Percentiles rank a stretch among this genome's conserved stretches.
Conservation (phyloP, 306 rosid species). For the Rosa lucieae region DNA sequence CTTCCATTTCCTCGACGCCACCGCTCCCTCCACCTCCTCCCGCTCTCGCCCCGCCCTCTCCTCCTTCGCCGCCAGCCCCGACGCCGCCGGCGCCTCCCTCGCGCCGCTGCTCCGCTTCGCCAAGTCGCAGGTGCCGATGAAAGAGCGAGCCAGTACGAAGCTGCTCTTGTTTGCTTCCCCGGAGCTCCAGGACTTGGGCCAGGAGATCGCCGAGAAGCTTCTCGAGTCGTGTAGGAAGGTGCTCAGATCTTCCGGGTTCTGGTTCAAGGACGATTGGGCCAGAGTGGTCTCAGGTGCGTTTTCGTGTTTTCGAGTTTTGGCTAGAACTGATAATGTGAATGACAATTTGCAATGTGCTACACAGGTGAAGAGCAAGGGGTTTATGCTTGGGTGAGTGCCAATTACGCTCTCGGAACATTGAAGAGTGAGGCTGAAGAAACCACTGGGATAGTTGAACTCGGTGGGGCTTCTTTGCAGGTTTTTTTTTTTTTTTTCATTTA, state of each 20-base stretch:
- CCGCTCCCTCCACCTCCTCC: constrained; percentile 30
- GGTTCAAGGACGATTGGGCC: constrained; percentile 53
- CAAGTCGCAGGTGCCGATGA: constrained; percentile 32
- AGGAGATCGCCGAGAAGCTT: constrained; percentile 23
- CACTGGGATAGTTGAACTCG: constrained; percentile 52
- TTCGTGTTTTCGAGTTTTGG: background rate
- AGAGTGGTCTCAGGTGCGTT: constrained; percentile 14
- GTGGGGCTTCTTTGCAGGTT: constrained; percentile 61
- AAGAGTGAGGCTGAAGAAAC: constrained; percentile 46
- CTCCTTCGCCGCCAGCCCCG: constrained; percentile 12
- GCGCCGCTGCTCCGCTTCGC: constrained; percentile 35
- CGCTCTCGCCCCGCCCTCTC: constrained; percentile 23
- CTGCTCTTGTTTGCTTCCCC: constrained; percentile 28
- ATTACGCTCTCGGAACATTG: constrained; percentile 56
- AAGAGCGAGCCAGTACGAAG: constrained; percentile 38
- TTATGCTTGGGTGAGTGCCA: constrained; percentile 57
- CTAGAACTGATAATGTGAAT: too few species aligned
- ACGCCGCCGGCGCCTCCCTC: constrained; percentile 18
- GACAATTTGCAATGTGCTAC: background rate
- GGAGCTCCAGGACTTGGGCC: constrained; percentile 32
- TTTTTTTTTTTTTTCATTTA: constrained; percentile 23
- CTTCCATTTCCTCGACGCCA: constrained; percentile 34
- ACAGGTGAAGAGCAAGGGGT: constrained; percentile 48
- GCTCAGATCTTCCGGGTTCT: constrained; percentile 40
- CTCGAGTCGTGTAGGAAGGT: constrained; percentile 39